A percentile compares a stretch with the other conserved stretches of the same genome.
Evolutionary conservation across 192 early-diverging fungal genomes (phyloP).

Genomic region (Dimargaris verticillata): DNA sequence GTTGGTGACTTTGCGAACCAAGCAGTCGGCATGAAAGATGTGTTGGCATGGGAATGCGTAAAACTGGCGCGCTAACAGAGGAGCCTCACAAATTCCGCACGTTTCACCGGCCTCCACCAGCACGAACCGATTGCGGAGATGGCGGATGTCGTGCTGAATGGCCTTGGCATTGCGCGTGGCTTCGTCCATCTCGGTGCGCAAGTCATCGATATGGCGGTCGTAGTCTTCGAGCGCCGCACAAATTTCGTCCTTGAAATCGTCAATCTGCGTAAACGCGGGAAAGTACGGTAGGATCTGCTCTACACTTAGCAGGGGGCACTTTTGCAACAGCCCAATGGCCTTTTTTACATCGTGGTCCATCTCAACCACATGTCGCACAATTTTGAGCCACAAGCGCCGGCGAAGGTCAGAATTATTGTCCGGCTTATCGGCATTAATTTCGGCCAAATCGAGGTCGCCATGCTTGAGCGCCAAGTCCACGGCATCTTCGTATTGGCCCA

Average conservation of each 20-base stretch:
- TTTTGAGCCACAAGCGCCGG: slow-evolving; percentile 83
- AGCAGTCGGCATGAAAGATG: slow-evolving; percentile 84
- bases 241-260: slow-evolving; percentile 96
- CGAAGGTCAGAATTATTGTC: slow-evolving; percentile 66
- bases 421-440: slow-evolving; percentile 84
- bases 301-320: slow-evolving; percentile 72
- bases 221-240: slow-evolving; percentile 82
- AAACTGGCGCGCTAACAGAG: slow-evolving; percentile 74
- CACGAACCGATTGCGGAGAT: slow-evolving; percentile 59
- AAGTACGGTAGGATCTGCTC: slow-evolving; percentile 95
- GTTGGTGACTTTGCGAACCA: slow-evolving; percentile 46
- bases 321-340: slow-evolving; percentile 70
- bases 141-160: slow-evolving; percentile 80
- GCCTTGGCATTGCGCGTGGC: slow-evolving; percentile 79
- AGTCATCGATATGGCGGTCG: slow-evolving; percentile 71
- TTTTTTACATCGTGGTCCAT: slow-evolving; percentile 70
- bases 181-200: slow-evolving; percentile 91
- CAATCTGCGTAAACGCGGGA: slow-evolving; percentile 91
- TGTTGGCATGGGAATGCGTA: slow-evolving; percentile 94
- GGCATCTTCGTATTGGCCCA: slow-evolving; percentile 83
- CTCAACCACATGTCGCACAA: slow-evolving; percentile 80
- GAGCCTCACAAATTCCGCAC: slow-evolving; percentile 62
- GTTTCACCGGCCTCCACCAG: slow-evolving; percentile 31
- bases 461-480: slow-evolving; percentile 76
- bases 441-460: slow-evolving; percentile 73